Conservation (phyloP, 352 stramenopile species). For the Hyphochytrium catenoides region DNA sequence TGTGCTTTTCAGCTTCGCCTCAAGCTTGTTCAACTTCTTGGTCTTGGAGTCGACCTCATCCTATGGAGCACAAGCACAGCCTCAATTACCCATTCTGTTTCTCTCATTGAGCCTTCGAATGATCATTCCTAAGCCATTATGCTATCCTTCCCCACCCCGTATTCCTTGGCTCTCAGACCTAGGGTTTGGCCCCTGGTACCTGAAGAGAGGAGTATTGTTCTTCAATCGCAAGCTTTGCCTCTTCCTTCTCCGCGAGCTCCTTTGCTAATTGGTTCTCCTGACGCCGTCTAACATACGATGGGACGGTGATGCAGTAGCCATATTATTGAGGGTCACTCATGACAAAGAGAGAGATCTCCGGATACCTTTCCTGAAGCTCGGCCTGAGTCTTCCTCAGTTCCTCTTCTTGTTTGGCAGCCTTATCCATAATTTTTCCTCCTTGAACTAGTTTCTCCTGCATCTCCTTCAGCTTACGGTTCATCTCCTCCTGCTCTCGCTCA, state of each 20-base stretch:
- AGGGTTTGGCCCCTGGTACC: too few relatives aligned
- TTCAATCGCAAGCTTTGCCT: slow-evolving; percentile 70
- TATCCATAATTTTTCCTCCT: slow-evolving; percentile 79
- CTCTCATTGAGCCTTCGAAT: too few relatives aligned
- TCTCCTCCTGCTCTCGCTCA: slow-evolving; percentile 59
- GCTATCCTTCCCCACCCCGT: too few relatives aligned
- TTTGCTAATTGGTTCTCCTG: slow-evolving; percentile 55
- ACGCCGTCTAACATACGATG: too few relatives aligned
- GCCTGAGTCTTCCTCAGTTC: slow-evolving; percentile 64
- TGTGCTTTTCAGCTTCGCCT: too few relatives aligned
- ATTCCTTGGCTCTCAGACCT: too few relatives aligned
- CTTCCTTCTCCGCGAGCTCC: slow-evolving; percentile 75
- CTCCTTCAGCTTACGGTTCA: slow-evolving; percentile 60
- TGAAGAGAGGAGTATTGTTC: slow-evolving; percentile 66
- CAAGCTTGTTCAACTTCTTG: slow-evolving; percentile 84
- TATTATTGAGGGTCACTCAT: too few relatives aligned
- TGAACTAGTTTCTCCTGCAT: slow-evolving; percentile 56
- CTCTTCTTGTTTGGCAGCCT: slow-evolving; percentile 75
- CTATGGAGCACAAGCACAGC: too few relatives aligned
- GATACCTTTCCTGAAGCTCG: slow-evolving; percentile 64
- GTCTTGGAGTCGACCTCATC: slow-evolving; percentile 84
- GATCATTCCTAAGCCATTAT: too few relatives aligned
- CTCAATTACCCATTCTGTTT: slow-evolving; percentile 5
- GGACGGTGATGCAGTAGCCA: too few relatives aligned
- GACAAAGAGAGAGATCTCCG: too few relatives aligned